Evolutionary conservation across 2,329 filamentous ascomycete genomes (phyloP), one percentile per base, ranked within the genome.

Genomic region (Fusarium brachygibbosum): DNA sequence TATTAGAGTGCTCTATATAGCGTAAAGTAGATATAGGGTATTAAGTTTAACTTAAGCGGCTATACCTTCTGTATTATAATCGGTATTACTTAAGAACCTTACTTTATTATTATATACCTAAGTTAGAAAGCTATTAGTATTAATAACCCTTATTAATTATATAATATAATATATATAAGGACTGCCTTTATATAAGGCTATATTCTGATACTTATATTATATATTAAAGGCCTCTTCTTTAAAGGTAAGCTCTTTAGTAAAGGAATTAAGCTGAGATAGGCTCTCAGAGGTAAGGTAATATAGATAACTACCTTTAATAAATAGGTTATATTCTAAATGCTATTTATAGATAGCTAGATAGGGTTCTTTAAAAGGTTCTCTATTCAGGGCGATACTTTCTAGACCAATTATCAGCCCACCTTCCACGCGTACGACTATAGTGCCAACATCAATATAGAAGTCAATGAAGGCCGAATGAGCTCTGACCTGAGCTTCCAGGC

Each of bases 401-500:
- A n/a, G 29, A 5, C 10, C n/a, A n/a, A 42, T 34, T 12, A 53
- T 25, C 28, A 53, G 12, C 50, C 38, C 19, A n/a, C 50, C 9
- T 53, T 53, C 28, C 28, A 53, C 23, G 28, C 28, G 19, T 53
- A 53, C 23, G 28, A 53, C 37, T 53, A 53, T 53, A n/a, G 50
- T 2, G 37, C 19, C 5, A 53, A 53, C 28, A 53, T 53, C 28
- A 34, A 53, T 2, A 53, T 53, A 7, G 28, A 42, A n/a, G 37
- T 85, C 75, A 69, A 89, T 85, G 40, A 82, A 80, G 38, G 79
- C 34, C n/a, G n/a, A n/a, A n/a, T n/a, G n/a, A n/a, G n/a, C n/a
- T n/a, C n/a, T n/a, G n/a, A n/a, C n/a, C n/a, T n/a, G n/a, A n/a
- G n/a, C n/a, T n/a, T n/a, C n/a, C n/a, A n/a, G n/a, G n/a, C n/a